These are phyloP conservation scores for Cercospora berteroae DNA, from an alignment of 2,329 filamentous ascomycete species.

Conservation along the genomic window DNA sequence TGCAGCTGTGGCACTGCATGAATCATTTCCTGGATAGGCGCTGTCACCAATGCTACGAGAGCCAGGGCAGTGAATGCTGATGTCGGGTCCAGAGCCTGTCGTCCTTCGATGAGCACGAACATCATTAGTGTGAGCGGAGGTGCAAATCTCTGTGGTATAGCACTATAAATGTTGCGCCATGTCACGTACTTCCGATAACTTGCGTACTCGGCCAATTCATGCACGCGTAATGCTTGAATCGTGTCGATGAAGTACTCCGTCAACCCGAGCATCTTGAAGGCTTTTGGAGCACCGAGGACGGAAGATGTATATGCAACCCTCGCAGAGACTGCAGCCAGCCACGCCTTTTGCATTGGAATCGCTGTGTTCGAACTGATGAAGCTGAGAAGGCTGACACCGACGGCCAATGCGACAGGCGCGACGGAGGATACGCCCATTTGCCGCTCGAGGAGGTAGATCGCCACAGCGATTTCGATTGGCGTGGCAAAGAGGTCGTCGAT, in stretches of 20 bases:
- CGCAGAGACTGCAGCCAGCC: slow-evolving; percentile 19
- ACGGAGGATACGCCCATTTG: slow-evolving; percentile 25
- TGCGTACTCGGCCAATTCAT: slow-evolving; percentile 21
- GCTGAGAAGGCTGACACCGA: slow-evolving; percentile 17
- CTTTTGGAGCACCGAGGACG: slow-evolving; percentile 21
- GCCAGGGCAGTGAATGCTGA: slow-evolving; percentile 24
- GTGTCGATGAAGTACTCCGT: slow-evolving; percentile 18
- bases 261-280: slow-evolving; percentile 27
- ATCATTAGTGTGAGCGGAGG: slow-evolving; percentile 23
- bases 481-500: slow-evolving; percentile 25
- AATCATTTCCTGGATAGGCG: slow-evolving; percentile 20
- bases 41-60: slow-evolving; percentile 19
- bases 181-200: slow-evolving; percentile 23
- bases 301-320: slow-evolving; percentile 24
- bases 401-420: slow-evolving; percentile 20
- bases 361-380: slow-evolving; percentile 20
- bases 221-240: slow-evolving; percentile 24
- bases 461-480: slow-evolving; percentile 27
- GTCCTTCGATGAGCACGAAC: slow-evolving; percentile 15
- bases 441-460: slow-evolving; percentile 22
- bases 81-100: slow-evolving; percentile 16
- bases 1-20: slow-evolving; percentile 22
- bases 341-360: slow-evolving; percentile 23
- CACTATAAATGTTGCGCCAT: slow-evolving; percentile 23
- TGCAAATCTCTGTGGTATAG: slow-evolving; percentile 13